These are phyloP conservation scores for Lactarius hatsudake DNA, from an alignment of 768 basidiomycete genomes.

Conservation along the genomic window DNA sequence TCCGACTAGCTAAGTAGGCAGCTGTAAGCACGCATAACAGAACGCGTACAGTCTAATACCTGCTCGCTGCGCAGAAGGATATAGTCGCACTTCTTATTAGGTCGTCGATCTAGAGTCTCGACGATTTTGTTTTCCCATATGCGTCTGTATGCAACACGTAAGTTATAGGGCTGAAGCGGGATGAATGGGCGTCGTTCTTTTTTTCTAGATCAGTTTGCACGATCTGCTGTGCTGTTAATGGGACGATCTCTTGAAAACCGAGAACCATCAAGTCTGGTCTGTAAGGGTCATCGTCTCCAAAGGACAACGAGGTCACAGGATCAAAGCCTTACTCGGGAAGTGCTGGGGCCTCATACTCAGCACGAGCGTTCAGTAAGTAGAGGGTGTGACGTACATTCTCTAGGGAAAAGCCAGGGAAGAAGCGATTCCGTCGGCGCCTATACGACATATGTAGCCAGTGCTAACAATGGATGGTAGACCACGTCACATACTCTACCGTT, in stretches of 20 bases:
- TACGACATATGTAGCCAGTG: slow-evolving; percentile 29
- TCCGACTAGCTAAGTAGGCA: slow-evolving; percentile 72
- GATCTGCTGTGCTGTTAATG: slow-evolving; percentile 96
- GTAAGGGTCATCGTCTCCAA: background rate
- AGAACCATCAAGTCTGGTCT: slow-evolving; percentile 89
- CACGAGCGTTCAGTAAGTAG: background rate
- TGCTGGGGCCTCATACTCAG: slow-evolving; percentile 28
- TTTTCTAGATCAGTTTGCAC: slow-evolving; percentile 94
- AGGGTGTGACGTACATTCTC: slow-evolving; percentile 54
- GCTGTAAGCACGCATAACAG: slow-evolving; percentile 3
- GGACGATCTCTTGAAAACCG: slow-evolving; percentile 97
- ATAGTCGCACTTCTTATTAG: slow-evolving; percentile 69
- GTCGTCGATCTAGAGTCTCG: slow-evolving; percentile 70
- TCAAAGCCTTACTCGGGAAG: slow-evolving; percentile 46
- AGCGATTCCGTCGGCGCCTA: slow-evolving; percentile 81
- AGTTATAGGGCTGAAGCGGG: slow-evolving; percentile 5
- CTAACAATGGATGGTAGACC: background rate
- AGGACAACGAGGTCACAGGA: background rate
- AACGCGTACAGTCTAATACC: slow-evolving; percentile 39
- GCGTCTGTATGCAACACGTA: slow-evolving; percentile 45
- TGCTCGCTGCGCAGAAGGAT: slow-evolving; percentile 90
- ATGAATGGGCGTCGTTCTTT: slow-evolving; percentile 45
- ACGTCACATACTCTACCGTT: slow-evolving; percentile 70
- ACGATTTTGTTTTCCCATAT: slow-evolving; percentile 84
- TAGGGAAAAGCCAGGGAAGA: slow-evolving; percentile 87